Base-by-base conservation (phyloP, 2,329 filamentous ascomycete species). In the Acrodontium crateriforme region DNA sequence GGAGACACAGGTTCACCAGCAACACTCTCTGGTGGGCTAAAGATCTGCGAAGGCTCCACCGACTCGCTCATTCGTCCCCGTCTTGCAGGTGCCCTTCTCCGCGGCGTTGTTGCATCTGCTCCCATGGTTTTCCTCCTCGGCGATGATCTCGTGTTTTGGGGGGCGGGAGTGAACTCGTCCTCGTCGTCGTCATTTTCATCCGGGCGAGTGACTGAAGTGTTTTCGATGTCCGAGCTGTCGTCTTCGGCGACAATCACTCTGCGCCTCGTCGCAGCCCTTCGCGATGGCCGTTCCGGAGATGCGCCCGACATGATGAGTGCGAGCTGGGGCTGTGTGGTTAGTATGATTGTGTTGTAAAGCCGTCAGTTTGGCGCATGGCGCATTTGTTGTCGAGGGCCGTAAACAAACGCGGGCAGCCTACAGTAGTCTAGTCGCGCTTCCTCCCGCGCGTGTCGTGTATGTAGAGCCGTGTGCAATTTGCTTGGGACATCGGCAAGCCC, bases 161-260 rank as follows among this genome's bases (percentile, higher is more conserved):
- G 69, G 25, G 77, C 78, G 2, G 83, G 83, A 24, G 78, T 78
- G 46, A 84, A 89, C 27, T 92, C 81, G 27, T 85, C 78, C 38
- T 80, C 78, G 27, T 78, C 70, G 16, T 77, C 64, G 16, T 64
- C 67, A 10, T 70, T 63, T 18, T 71, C 61, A 34, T 69, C 65
- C 21, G 28, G 31, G 17, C 34, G 41, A 32, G 38, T 70, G 63
- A 37, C 67, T 62, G 43, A 69, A 61, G 20, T 65, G 56, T 78
- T 72, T 31, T 83, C 79, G 33, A 44, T 29, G 24, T 50, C 47
- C 8, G 46, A 51, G 15, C 35, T 36, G 25, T 91, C 82, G 22
- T 87, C 82, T 14, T 72, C 83, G 40, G 91, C 83, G 34, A 85
- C 61, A 25, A 91, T 67, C 27, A 78, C 71, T 43, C 74, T 78